These are phyloP conservation scores for Endothia cerciana DNA, from an alignment of 2,329 filamentous ascomycete species.

Conservation along the genomic window DNA sequence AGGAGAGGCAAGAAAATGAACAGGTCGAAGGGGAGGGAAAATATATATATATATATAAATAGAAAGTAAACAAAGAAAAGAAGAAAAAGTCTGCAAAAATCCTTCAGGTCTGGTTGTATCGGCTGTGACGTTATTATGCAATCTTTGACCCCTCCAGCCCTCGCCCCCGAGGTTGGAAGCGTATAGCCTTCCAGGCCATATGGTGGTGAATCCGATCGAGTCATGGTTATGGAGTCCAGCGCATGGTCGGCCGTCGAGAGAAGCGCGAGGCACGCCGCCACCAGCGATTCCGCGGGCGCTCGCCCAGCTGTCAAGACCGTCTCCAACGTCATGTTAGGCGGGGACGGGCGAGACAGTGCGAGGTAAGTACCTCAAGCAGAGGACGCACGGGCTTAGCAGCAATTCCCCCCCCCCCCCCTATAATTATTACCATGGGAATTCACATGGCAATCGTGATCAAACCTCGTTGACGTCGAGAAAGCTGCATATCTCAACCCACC, in stretches of 20 bases:
- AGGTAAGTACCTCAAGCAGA: not conserved
- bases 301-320: not conserved
- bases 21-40: not conserved
- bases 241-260: not conserved
- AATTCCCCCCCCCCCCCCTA: not conserved
- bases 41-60: not conserved
- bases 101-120: not conserved
- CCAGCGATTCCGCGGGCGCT: not conserved
- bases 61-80: no score
- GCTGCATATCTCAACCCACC: not conserved
- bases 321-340: not conserved
- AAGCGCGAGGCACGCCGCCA: not conserved
- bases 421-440: no score
- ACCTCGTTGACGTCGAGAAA: no score
- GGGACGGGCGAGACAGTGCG: constrained; percentile 5
- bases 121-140: constrained; percentile 14
- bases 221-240: not conserved
- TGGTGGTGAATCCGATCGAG: not conserved
- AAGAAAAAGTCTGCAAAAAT: not conserved
- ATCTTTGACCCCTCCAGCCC: not conserved
- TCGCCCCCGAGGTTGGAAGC: not conserved
- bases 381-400: constrained; percentile 2
- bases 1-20: not conserved
- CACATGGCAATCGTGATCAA: not conserved
- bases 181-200: not conserved